Conservation (phyloP, 2,329 filamentous ascomycete genomes). For the Paecilomyces sp. region DNA sequence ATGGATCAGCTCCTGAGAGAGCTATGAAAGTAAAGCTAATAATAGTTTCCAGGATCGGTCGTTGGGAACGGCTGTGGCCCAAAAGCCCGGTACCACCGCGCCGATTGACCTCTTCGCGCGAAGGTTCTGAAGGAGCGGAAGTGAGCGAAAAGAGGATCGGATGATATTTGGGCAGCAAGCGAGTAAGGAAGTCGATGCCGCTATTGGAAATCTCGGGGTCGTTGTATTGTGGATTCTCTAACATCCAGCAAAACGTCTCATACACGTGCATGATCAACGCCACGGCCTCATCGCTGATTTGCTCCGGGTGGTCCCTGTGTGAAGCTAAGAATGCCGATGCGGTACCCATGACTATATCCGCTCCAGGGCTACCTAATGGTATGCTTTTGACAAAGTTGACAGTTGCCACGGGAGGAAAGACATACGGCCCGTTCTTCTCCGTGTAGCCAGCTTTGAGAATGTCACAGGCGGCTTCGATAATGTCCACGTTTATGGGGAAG, state of each 20-base stretch:
- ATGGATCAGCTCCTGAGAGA: conserved; percentile 34
- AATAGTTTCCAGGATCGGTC: conserved; percentile 25
- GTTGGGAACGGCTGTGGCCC: conserved; percentile 9
- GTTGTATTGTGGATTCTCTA: conserved; percentile 24
- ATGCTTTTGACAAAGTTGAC: conserved; percentile 35
- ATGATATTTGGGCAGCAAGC: conserved; percentile 36
- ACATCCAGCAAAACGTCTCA: conserved; percentile 30
- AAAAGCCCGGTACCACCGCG: neutral
- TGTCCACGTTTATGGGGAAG: conserved; percentile 32
- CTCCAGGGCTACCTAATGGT: conserved; percentile 30
- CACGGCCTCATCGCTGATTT: conserved; percentile 25
- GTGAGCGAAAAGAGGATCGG: conserved; percentile 29
- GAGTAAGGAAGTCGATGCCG: conserved; percentile 38
- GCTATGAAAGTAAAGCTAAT: conserved; percentile 35
- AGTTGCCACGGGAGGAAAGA: conserved; percentile 34
- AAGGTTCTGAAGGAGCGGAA: conserved; percentile 11
- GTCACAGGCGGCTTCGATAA: conserved; percentile 39
- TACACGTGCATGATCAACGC: conserved; percentile 33
- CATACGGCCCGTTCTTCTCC: conserved; percentile 35
- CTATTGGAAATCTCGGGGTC: conserved; percentile 38
- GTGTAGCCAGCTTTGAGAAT: conserved; percentile 41
- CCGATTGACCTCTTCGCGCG: neutral
- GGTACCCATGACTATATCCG: conserved; percentile 38
- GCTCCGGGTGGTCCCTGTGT: conserved; percentile 26
- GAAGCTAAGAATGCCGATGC: conserved; percentile 41